Base-by-base conservation (phyloP, 495 filamentous ascomycete genomes). In the Bacidia rubella region DNA sequence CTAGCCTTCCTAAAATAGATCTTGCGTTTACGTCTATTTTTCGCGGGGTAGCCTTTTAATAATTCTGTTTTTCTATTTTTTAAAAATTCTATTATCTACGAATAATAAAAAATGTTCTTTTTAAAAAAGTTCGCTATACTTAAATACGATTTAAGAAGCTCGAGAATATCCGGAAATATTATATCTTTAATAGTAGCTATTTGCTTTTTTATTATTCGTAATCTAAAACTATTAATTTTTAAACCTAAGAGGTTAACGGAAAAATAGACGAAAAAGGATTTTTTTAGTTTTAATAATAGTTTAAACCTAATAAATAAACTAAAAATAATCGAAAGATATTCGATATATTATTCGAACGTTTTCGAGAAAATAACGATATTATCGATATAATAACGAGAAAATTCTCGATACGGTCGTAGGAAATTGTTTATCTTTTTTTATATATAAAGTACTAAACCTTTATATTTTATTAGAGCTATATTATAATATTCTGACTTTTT, bases 291-390 rank as follows among this genome's bases (percentile, higher is more conserved):
- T 1, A 55, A 23, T 11, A 19, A 24, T 12, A 52, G 22, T 2
- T 43, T 45, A 11, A 22, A 17, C 20, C 43, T 17, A 26, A 19
- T n/a, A 24, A 55, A 20, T 19, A 42, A 24, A n/a, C 15, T 26
- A 29, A 46, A 46, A 17, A 46, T 46, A 19, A 46, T 46, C 23
- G 11, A 49, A 12, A 49, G 11, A 26, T 26, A 49, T 49, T 26
- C 27, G 15, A 49, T 15, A 49, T 25, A 49, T 23, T 50, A 11
- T 15, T 47, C 49, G 21, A 54, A 40, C 0, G 17, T 23, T 26
- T 57, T 57, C 17, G 23, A 38, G 26, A 46, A 40, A 38, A 41
- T 42, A 40, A 49, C 17, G 20, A 54, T 48, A 54, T 57, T 32
- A 21, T 57, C 21, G 19, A 57, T 57, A 24, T 55, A 50, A 10